Evolutionary conservation across 1,284 basidiomycete species (phyloP), one percentile per base, ranked within the genome.

Genomic region (Trichosporon asahii): DNA sequence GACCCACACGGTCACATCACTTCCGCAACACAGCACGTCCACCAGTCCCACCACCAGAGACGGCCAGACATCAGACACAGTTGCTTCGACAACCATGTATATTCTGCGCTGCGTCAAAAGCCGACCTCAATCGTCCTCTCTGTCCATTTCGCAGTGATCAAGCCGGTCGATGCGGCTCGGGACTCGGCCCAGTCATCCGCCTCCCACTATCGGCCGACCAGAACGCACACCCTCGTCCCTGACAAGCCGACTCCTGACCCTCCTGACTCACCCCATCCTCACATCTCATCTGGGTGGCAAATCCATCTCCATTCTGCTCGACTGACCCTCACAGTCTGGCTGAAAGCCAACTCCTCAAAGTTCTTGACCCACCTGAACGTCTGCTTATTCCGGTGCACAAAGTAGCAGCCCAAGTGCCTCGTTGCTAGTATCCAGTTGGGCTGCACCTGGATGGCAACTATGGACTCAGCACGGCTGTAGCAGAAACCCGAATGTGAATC

Each of bases 1-100:
- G 57, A 61, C 57, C 57, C 57, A 61, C 57, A 61, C 57, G 57
- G 57, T 61, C 57, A 61, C 57, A 61, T 61, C 57, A 31, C 18
- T 31, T n/a, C 8, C 29, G 7, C 29, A 8, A n/a, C 23, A 11
- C 57, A 61, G 27, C 57, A 31, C 27, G 57, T 31, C 27, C 57
- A 7, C 15, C 21, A 6, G 46, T 8, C n/a, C 21, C 49, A 46
- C 18, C 49, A n/a, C 8, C 21, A 2, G 12, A 4, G 12, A 11
- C 21, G 21, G 49, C 23, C 49, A 23, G 49, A 18, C 14, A 5
- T 21, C 44, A 21, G 6, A 46, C n/a, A 46, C 49, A 23, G 21
- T 9, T 53, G 9, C 49, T 44, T 6, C 15, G 40, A 44, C 15
- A 44, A n/a, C 40, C 6, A n/a, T 44, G 40, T 8, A 44, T 44